Percentiles rank a stretch among this genome's conserved stretches.
phyloP scores from a whole-genome alignment of 2,329 filamentous ascomycete species.

The Ilyonectria destructans region DNA sequence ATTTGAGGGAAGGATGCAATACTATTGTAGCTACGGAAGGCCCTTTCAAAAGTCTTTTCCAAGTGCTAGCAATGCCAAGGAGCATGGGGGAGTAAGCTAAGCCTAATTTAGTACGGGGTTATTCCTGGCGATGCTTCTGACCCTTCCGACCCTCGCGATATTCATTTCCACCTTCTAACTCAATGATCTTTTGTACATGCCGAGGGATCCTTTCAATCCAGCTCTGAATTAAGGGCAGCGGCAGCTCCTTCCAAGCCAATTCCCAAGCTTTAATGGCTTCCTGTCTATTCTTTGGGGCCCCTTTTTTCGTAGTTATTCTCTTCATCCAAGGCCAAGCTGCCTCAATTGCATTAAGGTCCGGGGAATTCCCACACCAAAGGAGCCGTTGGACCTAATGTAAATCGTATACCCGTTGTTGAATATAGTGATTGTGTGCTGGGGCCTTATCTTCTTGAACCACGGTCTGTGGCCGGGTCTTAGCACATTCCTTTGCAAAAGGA shows the following conservation, averaged over 20 bases:
- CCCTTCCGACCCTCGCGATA: too few relatives aligned
- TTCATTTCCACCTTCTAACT: too few relatives aligned
- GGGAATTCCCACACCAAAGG: conserved; percentile 12
- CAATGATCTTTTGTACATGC: too few relatives aligned
- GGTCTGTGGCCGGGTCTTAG: conserved; percentile 12
- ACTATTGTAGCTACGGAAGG: neutral
- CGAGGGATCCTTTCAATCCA: too few relatives aligned
- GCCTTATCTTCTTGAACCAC: conserved; percentile 37
- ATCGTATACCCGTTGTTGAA: too few relatives aligned
- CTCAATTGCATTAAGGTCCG: conserved; percentile 21
- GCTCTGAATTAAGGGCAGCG: too few relatives aligned
- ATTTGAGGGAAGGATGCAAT: neutral
- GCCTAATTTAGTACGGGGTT: neutral
- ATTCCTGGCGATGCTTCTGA: too few relatives aligned
- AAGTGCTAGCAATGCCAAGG: too few relatives aligned
- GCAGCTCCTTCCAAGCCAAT: conserved; percentile 1
- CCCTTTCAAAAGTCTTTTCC: too few relatives aligned
- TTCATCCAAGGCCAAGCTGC: conserved; percentile 37
- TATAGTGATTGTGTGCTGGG: neutral
- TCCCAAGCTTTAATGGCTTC: neutral
- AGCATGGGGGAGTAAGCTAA: too few relatives aligned
- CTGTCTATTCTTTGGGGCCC: neutral
- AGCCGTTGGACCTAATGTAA: too few relatives aligned
- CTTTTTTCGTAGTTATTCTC: conserved; percentile 32
- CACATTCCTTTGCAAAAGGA: conserved; percentile 34